Conservation (phyloP, 2,329 filamentous ascomycete genomes). For the Arthrinium phaeospermum region DNA sequence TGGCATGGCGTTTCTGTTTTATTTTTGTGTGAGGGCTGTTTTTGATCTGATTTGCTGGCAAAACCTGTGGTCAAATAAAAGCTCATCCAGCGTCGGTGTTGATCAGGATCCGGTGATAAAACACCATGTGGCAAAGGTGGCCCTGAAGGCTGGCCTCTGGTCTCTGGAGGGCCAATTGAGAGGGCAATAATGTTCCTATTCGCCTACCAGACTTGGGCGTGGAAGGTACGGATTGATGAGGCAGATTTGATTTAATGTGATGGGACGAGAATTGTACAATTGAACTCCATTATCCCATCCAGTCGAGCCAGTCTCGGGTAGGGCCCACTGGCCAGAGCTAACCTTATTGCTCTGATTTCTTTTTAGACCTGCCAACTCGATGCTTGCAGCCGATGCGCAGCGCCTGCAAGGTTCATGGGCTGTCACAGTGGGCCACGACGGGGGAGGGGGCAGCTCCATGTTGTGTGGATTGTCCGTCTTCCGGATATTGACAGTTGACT, state of each 20-base stretch:
- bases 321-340: neutral
- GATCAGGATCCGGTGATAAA: neutral
- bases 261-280: neutral
- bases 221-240: neutral
- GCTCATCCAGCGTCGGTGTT: neutral
- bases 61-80: neutral
- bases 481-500: neutral
- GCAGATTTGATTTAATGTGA: neutral
- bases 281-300: neutral
- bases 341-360: constrained; percentile 12
- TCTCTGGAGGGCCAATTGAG: neutral
- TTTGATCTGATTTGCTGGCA: neutral
- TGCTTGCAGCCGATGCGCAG: neutral
- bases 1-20: neutral
- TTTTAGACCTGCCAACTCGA: constrained; percentile 17
- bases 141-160: no score
- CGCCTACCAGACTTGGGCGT: neutral
- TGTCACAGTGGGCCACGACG: constrained; percentile 15
- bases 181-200: neutral
- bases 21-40: neutral
- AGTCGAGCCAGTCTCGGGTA: neutral
- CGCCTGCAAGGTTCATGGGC: neutral
- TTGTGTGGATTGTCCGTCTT: neutral
- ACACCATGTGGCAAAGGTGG: neutral
- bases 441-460: neutral